Evolutionary conservation across 345 rosid species (phyloP).

Genomic region (Viola odorata): DNA sequence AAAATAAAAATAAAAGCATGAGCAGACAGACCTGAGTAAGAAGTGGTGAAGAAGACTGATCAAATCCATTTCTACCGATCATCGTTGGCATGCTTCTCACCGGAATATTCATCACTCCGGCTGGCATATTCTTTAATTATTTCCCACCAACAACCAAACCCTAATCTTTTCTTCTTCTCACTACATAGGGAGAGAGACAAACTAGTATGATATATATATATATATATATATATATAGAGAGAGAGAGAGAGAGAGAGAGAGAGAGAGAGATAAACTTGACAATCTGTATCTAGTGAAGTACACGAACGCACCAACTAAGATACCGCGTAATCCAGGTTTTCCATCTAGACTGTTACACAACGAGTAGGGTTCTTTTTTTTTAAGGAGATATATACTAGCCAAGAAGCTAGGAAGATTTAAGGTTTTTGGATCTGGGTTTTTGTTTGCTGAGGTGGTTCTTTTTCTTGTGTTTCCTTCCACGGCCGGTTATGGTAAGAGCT

Average conservation of each 20-base stretch:
- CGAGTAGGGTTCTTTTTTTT: too few species aligned
- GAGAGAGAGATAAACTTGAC: too few species aligned
- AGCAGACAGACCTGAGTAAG: slow-evolving; percentile 42
- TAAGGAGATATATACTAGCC: slow-evolving; percentile 6
- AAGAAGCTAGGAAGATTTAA: slow-evolving; percentile 8
- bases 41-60: slow-evolving; percentile 45
- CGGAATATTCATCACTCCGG: slow-evolving; percentile 53
- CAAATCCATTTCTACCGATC: slow-evolving; percentile 42
- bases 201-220: not conserved
- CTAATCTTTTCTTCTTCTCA: not conserved
- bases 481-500: slow-evolving; percentile 11
- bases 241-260: too few species aligned
- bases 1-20: not conserved
- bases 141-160: slow-evolving; percentile 19
- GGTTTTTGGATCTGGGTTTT: slow-evolving; percentile 16
- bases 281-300: too few species aligned
- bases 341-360: slow-evolving; percentile 4
- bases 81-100: slow-evolving; percentile 48
- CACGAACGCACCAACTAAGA: slow-evolving; percentile 24
- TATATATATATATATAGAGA: too few species aligned
- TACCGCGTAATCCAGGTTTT: slow-evolving; percentile 29
- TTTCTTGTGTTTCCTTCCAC: not conserved
- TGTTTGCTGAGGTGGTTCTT: slow-evolving; percentile 3
- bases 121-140: slow-evolving; percentile 35
- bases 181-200: too few species aligned